Evolutionary conservation across 2,329 filamentous ascomycete species (phyloP), one percentile per base, ranked within the genome.

Genomic region (Helotiales sp.): DNA sequence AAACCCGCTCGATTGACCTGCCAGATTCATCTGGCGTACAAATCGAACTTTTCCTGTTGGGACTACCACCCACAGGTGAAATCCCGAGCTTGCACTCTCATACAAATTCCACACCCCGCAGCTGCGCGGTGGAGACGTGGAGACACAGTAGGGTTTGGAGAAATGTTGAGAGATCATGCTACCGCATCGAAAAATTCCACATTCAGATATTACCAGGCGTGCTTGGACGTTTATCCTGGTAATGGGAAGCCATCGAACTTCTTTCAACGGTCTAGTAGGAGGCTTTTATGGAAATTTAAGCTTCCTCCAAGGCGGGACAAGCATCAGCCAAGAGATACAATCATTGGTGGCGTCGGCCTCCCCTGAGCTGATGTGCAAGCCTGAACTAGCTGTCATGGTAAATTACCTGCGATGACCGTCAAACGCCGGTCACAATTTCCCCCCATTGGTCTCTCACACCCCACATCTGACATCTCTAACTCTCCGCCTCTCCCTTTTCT

Each of bases 301-400:
- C 47, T 50, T 50, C 47, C 26, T 50, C 47, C 47, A 50, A 50
- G 47, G 22, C 47, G 47, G 47, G 47, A 50, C 47, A 26, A 50
- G 47, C 47, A 50, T 28, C 47, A 15, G 47, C 47, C 47, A 50
- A 50, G 47, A 50, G 45, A 50, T 26, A 22, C 2, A 11, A 5
- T 26, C 47, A 50, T 50, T 22, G 22, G 47, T 50, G 47, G 47
- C 47, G 26, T 7, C 34, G 34, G 37, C 13, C 3, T 15, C 37
- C 37, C 37, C 34, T 40, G 34, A 40, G 34, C 34, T 40, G 10
- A 13, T 40, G 34, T 13, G 34, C 34, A 40, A 40, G 34, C 34
- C 34, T 40, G 37, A 15, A 40, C n/a, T n/a, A n/a, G n/a, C n/a
- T n/a, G n/a, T n/a, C n/a, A n/a, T n/a, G n/a, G n/a, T n/a, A n/a